Percentiles rank a stretch among this genome's conserved stretches.
phyloP scores from a whole-genome alignment of 345 rosid species.

The Turnera subulata region DNA sequence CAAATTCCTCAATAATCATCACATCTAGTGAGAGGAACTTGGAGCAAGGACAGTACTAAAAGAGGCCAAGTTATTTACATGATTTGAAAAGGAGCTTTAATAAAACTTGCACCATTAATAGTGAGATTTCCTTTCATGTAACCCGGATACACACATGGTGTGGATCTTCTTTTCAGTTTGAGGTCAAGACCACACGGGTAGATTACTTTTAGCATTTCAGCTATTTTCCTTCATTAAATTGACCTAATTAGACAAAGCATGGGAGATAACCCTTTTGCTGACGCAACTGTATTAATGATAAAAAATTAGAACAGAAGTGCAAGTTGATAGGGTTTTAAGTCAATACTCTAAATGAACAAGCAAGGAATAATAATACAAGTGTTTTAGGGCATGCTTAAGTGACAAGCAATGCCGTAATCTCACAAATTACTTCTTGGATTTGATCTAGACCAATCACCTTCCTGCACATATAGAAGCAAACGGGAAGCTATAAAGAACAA shows the following conservation, averaged over 20 bases:
- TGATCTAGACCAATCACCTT: slow-evolving; percentile 40
- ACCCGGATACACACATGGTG: too few relatives aligned
- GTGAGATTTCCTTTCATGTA: too few relatives aligned
- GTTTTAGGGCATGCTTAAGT: slow-evolving; percentile 22
- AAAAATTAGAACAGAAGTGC: neutral
- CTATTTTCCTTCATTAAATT: too few relatives aligned
- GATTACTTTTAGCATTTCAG: too few relatives aligned
- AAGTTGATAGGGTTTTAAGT: neutral
- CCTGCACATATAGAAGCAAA: slow-evolving; percentile 9
- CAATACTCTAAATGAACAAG: slow-evolving; percentile 13
- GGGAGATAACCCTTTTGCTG: neutral
- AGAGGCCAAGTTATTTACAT: too few relatives aligned
- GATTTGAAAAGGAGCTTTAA: too few relatives aligned
- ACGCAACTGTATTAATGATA: neutral
- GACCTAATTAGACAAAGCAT: too few relatives aligned
- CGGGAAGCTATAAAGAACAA: slow-evolving; percentile 3
- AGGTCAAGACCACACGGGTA: too few relatives aligned
- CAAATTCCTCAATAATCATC: too few relatives aligned
- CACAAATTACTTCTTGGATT: slow-evolving; percentile 29
- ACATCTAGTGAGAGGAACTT: neutral
- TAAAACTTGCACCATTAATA: too few relatives aligned
- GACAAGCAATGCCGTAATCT: slow-evolving; percentile 34
- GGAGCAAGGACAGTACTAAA: neutral
- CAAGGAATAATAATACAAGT: neutral
- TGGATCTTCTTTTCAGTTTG: too few relatives aligned